Conservation (phyloP, 768 basidiomycete species). For the Xerocomus spinulosus region DNA sequence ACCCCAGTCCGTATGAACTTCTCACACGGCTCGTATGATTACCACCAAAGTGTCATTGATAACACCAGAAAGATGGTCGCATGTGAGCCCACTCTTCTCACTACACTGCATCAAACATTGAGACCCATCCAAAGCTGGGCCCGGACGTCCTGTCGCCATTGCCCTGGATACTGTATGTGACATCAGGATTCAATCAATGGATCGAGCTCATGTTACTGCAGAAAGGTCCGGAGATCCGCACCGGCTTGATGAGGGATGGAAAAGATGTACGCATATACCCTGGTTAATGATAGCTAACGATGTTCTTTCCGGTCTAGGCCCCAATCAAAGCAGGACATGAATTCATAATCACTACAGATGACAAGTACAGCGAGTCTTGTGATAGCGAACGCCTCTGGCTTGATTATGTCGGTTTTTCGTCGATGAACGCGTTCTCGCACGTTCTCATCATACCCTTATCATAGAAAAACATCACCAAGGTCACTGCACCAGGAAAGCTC, state of each 20-base stretch:
- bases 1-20: constrained; percentile 97
- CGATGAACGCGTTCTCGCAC: neutral
- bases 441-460: neutral
- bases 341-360: constrained; percentile 84
- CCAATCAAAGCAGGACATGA: constrained; percentile 89
- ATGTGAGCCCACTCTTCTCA: constrained; percentile 40
- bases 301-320: constrained; percentile 43
- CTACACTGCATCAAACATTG: neutral
- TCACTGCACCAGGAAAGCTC: constrained; percentile 93
- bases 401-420: constrained; percentile 72
- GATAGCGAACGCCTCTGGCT: constrained; percentile 85
- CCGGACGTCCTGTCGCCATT: constrained; percentile 91
- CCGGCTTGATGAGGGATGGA: constrained; percentile 84
- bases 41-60: constrained; percentile 98
- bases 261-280: constrained; percentile 63
- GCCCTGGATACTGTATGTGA: constrained; percentile 88
- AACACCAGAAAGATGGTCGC: constrained; percentile 87
- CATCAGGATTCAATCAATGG: neutral
- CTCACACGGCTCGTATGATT: constrained; percentile 97
- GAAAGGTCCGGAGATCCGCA: constrained; percentile 99
- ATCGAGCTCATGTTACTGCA: constrained; percentile 27
- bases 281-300: neutral
- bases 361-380: constrained; percentile 70
- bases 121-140: constrained; percentile 37
- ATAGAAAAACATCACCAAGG: constrained; percentile 88